A percentile compares a stretch with the other conserved stretches of the same genome.
Conservation (phyloP, 768 basidiomycete genomes). For the Pleurotus salmoneostramineus region DNA sequence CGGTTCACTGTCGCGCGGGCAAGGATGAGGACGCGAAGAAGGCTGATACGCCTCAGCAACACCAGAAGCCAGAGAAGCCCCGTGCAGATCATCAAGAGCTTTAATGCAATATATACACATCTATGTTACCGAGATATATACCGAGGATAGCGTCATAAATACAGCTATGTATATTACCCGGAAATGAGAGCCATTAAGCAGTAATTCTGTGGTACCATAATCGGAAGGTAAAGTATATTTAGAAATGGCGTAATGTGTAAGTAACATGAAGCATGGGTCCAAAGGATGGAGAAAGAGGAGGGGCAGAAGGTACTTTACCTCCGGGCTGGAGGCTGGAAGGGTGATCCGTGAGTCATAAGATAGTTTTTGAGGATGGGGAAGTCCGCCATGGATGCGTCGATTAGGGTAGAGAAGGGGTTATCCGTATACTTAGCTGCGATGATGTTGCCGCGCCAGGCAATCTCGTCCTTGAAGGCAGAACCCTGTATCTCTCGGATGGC, state of each 20-base stretch:
- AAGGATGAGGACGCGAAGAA: constrained; percentile 34
- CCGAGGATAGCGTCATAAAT: constrained; percentile 9
- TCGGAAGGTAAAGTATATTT: background rate
- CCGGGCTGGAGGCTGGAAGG: constrained; percentile 29
- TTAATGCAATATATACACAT: constrained; percentile 17
- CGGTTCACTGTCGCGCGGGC: constrained; percentile 69
- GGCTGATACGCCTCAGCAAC: constrained; percentile 18
- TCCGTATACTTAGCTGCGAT: constrained; percentile 69
- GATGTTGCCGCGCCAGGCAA: constrained; percentile 79
- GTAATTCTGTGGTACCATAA: background rate
- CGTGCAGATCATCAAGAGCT: constrained; percentile 32
- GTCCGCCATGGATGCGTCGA: constrained; percentile 78
- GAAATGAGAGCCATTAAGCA: background rate
- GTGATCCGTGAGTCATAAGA: constrained; percentile 61
- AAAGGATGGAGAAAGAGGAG: background rate
- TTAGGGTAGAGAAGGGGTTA: constrained; percentile 54
- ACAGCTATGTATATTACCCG: constrained; percentile 4
- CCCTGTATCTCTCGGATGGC: constrained; percentile 74
- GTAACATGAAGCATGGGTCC: background rate
- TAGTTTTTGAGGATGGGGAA: constrained; percentile 82
- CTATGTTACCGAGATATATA: constrained; percentile 11
- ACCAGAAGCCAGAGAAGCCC: constrained; percentile 15
- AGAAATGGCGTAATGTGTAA: background rate
- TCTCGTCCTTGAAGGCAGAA: constrained; percentile 49
- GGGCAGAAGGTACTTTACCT: background rate